These are phyloP conservation scores for Erigeron canadensis DNA, from an alignment of 129 eudicot genomes.

Conservation along the genomic window DNA sequence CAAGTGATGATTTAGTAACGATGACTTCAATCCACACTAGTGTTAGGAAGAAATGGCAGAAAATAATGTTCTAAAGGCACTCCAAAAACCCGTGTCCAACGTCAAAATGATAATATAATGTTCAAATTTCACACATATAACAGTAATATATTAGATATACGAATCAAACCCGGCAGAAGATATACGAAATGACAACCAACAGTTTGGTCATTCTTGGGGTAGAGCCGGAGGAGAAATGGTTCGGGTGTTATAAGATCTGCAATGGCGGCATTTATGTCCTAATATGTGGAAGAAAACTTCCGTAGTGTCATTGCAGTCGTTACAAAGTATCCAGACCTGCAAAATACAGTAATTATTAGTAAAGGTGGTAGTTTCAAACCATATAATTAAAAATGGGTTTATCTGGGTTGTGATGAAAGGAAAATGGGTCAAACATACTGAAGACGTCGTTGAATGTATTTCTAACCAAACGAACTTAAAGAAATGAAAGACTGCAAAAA, in stretches of 20 bases:
- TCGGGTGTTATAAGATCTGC: slow-evolving; percentile 91
- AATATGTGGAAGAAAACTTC: slow-evolving; percentile 88
- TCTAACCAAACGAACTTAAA: not conserved
- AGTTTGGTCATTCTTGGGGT: slow-evolving; percentile 56
- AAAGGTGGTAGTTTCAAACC: not conserved
- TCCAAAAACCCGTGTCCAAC: slow-evolving; percentile 29
- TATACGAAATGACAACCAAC: not conserved
- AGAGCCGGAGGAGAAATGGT: slow-evolving; percentile 82
- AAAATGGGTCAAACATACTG: too few relatives aligned
- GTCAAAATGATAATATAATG: slow-evolving; percentile 22
- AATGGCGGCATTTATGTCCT: slow-evolving; percentile 96
- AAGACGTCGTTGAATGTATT: too few relatives aligned
- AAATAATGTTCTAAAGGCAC: slow-evolving; percentile 31
- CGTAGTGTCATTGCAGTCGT: slow-evolving; percentile 94
- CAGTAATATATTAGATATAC: slow-evolving; percentile 20
- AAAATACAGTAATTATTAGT: not conserved
- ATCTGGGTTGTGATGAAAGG: not conserved
- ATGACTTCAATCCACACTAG: slow-evolving; percentile 28
- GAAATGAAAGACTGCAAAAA: not conserved
- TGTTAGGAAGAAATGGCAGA: slow-evolving; percentile 35
- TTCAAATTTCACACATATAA: slow-evolving; percentile 6
- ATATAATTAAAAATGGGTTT: not conserved
- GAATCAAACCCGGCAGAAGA: slow-evolving; percentile 16
- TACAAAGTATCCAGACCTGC: slow-evolving; percentile 96
- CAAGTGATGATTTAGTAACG: slow-evolving; percentile 2